Evolutionary conservation across 1,284 basidiomycete species (phyloP), one percentile per base, ranked within the genome.

Genomic region (Porodaedalea pini): DNA sequence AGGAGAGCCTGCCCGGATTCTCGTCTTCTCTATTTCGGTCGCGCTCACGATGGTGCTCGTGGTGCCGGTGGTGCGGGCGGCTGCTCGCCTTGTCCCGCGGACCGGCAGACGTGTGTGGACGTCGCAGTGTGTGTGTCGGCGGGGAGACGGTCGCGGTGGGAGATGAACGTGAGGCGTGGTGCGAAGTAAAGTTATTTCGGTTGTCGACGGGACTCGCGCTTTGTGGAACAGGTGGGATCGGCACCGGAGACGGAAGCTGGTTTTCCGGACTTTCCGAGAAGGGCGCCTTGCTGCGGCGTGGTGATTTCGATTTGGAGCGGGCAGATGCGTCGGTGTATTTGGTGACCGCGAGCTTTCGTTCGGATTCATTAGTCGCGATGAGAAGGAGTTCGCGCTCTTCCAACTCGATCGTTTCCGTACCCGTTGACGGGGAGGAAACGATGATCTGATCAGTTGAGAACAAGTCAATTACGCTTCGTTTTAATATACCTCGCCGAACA

Each of bases 31-130:
- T 53, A 17, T 55, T 43, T 29, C 51, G 51, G 5, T 59, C 53
- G 21, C 40, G 51, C n/a, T 59, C 57, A 37, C 56, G 50, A 32
- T 51, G 50, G 40, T 50, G 57, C 40, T 51, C 57, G 45, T 55
- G 57, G 39, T 54, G 57, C 31, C 53, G 57, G 40, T 59, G 52
- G 29, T 59, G 57, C 21, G 60, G 63, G 62, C 32, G 66, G 71
- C 57, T 74, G 67, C 52, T 69, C n/a, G 73, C 67, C 65, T 75
- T 77, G 65, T 86, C 85, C 58, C 82, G 72, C 29, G 81, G 81
- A 13, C 86, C 86, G 7, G 83, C 82, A 60, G 83, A 85, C 31
- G 85, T 88, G 66, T 88, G 85, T 23, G 86, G 86, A 54, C 82
- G 69, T 57, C 81, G 73, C 29, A 60, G 31, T 29, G 54, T 32